phyloP scores from a whole-genome alignment of 148 eudicot genomes.

The Vaccinium vitisidaea region DNA sequence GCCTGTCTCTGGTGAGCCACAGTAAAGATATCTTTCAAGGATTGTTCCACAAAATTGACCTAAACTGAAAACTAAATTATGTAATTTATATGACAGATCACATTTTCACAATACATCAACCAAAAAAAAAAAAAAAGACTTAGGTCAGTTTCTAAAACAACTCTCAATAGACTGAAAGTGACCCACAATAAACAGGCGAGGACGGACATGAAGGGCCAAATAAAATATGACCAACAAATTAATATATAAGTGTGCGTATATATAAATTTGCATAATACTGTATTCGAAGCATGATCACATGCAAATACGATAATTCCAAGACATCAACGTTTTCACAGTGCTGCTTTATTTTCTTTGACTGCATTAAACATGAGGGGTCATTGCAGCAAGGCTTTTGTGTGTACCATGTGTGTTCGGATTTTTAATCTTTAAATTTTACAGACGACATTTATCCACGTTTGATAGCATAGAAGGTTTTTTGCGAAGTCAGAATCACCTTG shows the following conservation, averaged over 20 bases:
- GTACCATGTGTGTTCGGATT: neutral
- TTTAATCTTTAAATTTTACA: neutral
- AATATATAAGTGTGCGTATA: no score
- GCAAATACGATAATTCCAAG: neutral
- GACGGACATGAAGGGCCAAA: neutral
- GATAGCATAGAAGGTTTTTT: conserved; percentile 21
- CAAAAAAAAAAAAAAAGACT: no score
- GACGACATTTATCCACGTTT: conserved; percentile 17
- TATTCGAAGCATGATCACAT: neutral
- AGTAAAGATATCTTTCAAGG: neutral
- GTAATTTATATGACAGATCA: no score
- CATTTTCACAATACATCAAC: no score
- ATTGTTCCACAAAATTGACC: no score
- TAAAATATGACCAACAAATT: neutral
- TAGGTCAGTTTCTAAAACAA: no score
- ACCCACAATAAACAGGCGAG: neutral
- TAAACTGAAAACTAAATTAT: no score
- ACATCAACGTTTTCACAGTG: neutral
- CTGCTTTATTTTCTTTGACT: neutral
- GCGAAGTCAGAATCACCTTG: conserved; percentile 9
- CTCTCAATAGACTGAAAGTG: no score
- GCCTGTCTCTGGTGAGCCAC: neutral
- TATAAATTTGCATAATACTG: no score
- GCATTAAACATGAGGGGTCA: neutral
- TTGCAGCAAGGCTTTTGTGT: neutral